Conservation (phyloP, 805 yeast genomes). For the Zygosaccharomyces pseudorouxii region DNA sequence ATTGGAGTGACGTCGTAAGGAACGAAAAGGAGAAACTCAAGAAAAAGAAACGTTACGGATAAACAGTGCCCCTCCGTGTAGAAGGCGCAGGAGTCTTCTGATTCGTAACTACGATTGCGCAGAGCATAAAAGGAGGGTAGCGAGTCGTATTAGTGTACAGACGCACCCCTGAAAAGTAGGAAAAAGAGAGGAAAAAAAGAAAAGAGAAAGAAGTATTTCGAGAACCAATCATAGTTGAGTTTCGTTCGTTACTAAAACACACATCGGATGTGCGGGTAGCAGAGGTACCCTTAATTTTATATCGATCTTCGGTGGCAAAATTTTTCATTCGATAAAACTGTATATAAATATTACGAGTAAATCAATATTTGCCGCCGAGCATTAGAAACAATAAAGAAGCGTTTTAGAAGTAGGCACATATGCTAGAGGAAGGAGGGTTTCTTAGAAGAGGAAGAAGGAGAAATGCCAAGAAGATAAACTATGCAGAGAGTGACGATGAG, state of each 20-base stretch:
- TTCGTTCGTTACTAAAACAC: neutral
- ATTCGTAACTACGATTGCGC: neutral
- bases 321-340: neutral
- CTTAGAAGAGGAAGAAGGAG: slow-evolving; percentile 26
- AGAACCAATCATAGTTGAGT: neutral
- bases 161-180: neutral
- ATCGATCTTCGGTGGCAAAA: neutral
- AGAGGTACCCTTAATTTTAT: neutral
- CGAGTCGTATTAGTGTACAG: neutral
- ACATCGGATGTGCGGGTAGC: neutral
- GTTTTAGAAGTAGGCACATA: neutral
- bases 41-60: neutral
- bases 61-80: neutral
- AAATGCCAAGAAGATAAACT: slow-evolving; percentile 34
- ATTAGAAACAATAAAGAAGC: neutral
- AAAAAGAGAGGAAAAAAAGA: neutral
- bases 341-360: neutral
- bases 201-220: neutral
- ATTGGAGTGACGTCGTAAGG: neutral
- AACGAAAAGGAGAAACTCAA: neutral
- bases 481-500: slow-evolving; percentile 32
- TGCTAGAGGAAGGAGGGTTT: slow-evolving; percentile 32
- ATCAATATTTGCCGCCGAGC: neutral
- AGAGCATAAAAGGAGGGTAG: neutral
- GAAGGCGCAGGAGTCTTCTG: neutral